A percentile compares a stretch with the other conserved stretches of the same genome.
phyloP scores from a whole-genome alignment of 345 rosid genomes.

The Streptanthus diversifolius region DNA sequence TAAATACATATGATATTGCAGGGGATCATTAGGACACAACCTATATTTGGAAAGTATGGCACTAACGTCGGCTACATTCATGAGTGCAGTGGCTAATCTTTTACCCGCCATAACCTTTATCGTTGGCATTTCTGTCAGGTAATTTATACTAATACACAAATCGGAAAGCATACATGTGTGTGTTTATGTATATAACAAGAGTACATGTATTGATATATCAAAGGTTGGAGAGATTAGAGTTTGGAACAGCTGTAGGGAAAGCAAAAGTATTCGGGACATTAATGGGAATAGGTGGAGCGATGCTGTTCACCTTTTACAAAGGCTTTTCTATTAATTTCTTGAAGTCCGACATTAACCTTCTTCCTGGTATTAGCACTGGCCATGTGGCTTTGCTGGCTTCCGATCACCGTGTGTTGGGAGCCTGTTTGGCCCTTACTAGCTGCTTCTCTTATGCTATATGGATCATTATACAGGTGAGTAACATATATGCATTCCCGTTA shows the following conservation, averaged over 20 bases:
- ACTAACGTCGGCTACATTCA: constrained; percentile 47
- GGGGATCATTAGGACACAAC: constrained; percentile 42
- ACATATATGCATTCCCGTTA: neutral
- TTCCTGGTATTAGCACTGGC: constrained; percentile 5
- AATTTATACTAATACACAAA: neutral
- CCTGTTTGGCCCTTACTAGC: constrained; percentile 22
- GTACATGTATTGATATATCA: neutral
- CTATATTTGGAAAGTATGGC: constrained; percentile 39
- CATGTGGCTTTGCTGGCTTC: neutral
- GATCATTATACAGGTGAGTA: constrained; percentile 47
- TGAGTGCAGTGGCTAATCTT: constrained; percentile 43
- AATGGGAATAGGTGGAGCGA: constrained; percentile 52
- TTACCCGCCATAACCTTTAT: constrained; percentile 46
- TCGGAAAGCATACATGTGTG: neutral
- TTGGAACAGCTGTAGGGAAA: constrained; percentile 36
- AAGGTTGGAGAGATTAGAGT: constrained; percentile 48
- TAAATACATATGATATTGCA: constrained; percentile 16
- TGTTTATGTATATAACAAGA: neutral
- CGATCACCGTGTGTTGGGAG: constrained; percentile 28
- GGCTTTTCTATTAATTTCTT: constrained; percentile 35
- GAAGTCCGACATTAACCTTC: constrained; percentile 41
- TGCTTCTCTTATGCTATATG: constrained; percentile 38
- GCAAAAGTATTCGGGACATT: constrained; percentile 55
- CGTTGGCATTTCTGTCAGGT: constrained; percentile 38
- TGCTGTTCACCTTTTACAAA: constrained; percentile 54